Percentiles rank a stretch among this genome's conserved stretches.
These are phyloP conservation scores for Phoma sp. DNA, from an alignment of 2,329 filamentous ascomycete species.

Conservation along the genomic window DNA sequence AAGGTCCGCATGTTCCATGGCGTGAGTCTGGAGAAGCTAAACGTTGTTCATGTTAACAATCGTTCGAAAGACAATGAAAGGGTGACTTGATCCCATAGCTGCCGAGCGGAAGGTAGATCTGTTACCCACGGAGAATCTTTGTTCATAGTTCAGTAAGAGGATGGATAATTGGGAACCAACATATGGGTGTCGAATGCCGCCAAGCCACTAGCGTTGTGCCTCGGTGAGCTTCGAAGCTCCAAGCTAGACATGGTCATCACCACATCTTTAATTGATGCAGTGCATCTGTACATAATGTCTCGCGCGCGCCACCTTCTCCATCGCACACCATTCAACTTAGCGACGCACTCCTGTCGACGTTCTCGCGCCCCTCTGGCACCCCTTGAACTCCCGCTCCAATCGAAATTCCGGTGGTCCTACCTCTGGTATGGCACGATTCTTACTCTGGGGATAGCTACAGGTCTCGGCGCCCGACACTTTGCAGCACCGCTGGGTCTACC, in stretches of 20 bases:
- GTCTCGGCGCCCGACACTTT: slow-evolving; percentile 36
- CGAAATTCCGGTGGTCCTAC: slow-evolving; percentile 38
- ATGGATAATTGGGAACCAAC: too few relatives aligned
- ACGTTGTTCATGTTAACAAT: slow-evolving; percentile 33
- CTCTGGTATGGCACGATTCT: slow-evolving; percentile 43
- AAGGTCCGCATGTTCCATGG: slow-evolving; percentile 40
- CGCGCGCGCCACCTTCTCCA: slow-evolving; percentile 25
- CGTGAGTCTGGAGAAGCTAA: slow-evolving; percentile 33
- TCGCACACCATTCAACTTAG: slow-evolving; percentile 12
- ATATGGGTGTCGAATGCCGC: slow-evolving; percentile 5
- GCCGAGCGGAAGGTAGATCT: background rate
- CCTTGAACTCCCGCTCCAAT: slow-evolving; percentile 28
- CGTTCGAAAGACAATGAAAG: slow-evolving; percentile 8
- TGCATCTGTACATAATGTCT: slow-evolving; percentile 28
- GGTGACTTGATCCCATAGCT: background rate
- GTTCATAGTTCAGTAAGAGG: too few relatives aligned
- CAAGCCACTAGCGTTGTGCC: slow-evolving; percentile 35
- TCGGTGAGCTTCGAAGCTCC: slow-evolving; percentile 26
- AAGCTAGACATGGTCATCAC: slow-evolving; percentile 4
- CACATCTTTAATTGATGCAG: slow-evolving; percentile 3
- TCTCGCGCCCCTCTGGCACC: background rate
- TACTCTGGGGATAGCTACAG: slow-evolving; percentile 32
- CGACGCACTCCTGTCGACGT: slow-evolving; percentile 2
- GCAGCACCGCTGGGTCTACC: slow-evolving; percentile 36
- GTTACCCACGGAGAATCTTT: too few relatives aligned